Percentiles rank a stretch among this genome's conserved stretches.
These are phyloP conservation scores for Aspergillus japonicus DNA, from an alignment of 2,329 filamentous ascomycete species.

Conservation along the genomic window DNA sequence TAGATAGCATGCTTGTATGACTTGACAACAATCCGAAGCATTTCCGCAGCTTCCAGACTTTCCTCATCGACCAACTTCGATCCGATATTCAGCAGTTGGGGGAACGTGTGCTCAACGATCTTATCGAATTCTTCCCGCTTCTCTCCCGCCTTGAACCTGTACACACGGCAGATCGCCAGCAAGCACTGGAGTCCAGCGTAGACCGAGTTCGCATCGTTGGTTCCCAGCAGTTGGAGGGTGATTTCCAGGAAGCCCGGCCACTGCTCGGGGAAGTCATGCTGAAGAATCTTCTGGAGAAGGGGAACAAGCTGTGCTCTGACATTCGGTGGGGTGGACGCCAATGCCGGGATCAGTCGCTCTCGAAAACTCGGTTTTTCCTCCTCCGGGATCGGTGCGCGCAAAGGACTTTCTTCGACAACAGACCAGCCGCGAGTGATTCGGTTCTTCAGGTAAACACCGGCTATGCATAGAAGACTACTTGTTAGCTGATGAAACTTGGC, in stretches of 20 bases:
- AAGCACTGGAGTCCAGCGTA: constrained; percentile 93
- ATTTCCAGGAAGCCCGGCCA: constrained; percentile 96
- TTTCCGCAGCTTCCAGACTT: constrained; percentile 91
- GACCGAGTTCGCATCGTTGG: constrained; percentile 80
- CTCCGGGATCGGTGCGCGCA: constrained; percentile 75
- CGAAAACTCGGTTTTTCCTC: constrained; percentile 85
- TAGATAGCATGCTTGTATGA: constrained; percentile 98
- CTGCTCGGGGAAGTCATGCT: constrained; percentile 89
- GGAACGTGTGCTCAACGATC: constrained; percentile 89
- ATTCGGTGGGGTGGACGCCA: constrained; percentile 75
- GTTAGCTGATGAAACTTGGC: constrained; percentile 11
- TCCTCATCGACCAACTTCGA: constrained; percentile 86
- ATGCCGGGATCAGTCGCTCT: constrained; percentile 81
- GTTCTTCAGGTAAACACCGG: constrained; percentile 97
- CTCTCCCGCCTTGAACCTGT: constrained; percentile 86
- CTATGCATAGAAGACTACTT: constrained; percentile 48
- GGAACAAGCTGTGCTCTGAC: constrained; percentile 92
- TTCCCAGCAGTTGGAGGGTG: constrained; percentile 82
- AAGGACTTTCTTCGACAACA: constrained; percentile 69
- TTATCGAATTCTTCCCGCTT: constrained; percentile 85
- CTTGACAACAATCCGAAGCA: constrained; percentile 93
- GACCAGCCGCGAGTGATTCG: constrained; percentile 91
- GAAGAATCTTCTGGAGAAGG: constrained; percentile 90
- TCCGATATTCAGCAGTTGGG: constrained; percentile 80
- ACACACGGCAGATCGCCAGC: constrained; percentile 90